A percentile compares a stretch with the other conserved stretches of the same genome.
Conservation (phyloP, 23 red algal species). For the Chondrus crispus region DNA sequence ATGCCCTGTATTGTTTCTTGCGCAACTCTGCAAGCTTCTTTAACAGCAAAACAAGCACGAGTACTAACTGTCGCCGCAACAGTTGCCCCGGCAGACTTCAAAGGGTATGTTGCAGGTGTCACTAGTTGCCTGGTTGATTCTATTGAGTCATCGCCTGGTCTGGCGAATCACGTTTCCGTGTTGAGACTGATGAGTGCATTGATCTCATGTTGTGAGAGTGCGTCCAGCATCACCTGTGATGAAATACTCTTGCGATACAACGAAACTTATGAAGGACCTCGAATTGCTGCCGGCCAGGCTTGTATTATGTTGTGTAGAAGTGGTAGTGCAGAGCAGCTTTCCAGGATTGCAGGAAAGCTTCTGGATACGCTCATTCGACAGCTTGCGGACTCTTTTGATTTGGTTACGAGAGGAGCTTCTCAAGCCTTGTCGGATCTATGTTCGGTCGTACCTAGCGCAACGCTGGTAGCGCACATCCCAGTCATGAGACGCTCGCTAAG, state of each 20-base stretch:
- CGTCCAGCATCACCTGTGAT: slow-evolving; percentile 32
- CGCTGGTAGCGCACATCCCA: slow-evolving; percentile 9
- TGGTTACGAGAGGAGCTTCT: slow-evolving; percentile 15
- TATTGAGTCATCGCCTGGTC: slow-evolving; percentile 3
- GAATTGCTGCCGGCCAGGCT: slow-evolving; percentile 36
- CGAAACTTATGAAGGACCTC: slow-evolving; percentile 22
- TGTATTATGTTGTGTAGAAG: slow-evolving; percentile 17
- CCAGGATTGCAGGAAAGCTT: neutral
- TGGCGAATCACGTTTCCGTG: neutral
- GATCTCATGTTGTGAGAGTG: neutral
- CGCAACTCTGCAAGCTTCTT: slow-evolving; percentile 19
- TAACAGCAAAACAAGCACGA: neutral
- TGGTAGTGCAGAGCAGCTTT: neutral
- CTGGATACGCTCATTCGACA: slow-evolving; percentile 63
- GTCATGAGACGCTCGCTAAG: slow-evolving; percentile 64
- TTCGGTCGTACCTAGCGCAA: neutral
- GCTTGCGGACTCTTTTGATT: slow-evolving; percentile 50
- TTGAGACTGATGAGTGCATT: slow-evolving; percentile 39
- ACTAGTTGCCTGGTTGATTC: slow-evolving; percentile 49
- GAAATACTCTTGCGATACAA: slow-evolving; percentile 41
- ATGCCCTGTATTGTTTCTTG: slow-evolving; percentile 65
- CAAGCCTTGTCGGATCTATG: slow-evolving; percentile 26
- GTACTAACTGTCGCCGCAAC: slow-evolving; percentile 54
- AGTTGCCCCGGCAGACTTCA: slow-evolving; percentile 45
- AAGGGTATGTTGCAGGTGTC: slow-evolving; percentile 36